phyloP scores from a whole-genome alignment of 345 rosid genomes.

The Alliaria petiolata region DNA sequence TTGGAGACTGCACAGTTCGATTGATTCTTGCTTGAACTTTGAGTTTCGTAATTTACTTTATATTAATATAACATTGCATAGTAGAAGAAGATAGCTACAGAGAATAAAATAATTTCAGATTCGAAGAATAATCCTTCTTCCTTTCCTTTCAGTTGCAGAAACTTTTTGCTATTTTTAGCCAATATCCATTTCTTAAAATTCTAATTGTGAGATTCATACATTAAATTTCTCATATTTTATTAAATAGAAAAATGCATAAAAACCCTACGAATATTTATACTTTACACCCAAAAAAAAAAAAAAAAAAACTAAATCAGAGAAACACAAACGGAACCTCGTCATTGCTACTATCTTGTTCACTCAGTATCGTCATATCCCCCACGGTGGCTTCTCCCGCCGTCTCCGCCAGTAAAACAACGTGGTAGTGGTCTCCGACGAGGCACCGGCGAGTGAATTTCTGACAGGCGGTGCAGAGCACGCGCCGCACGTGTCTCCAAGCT shows the following conservation, averaged over 20 bases:
- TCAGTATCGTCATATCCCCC: conserved; percentile 8
- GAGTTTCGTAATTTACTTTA: background rate
- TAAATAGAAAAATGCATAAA: conserved; percentile 10
- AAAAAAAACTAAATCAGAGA: conserved; percentile 40
- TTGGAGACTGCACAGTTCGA: background rate
- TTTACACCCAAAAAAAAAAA: background rate
- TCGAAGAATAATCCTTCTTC: background rate
- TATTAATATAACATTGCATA: background rate
- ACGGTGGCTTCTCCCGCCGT: background rate
- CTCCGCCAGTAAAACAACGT: conserved; percentile 24
- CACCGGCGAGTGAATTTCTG: conserved; percentile 56
- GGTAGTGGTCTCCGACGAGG: conserved; percentile 46
- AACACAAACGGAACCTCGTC: conserved; percentile 48
- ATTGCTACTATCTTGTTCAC: conserved; percentile 29
- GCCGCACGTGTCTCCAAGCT: conserved; percentile 69
- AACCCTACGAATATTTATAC: conserved; percentile 10
- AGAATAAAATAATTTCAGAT: background rate
- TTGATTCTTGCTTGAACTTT: background rate
- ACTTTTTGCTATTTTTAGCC: background rate
- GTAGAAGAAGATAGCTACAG: background rate
- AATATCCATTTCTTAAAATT: background rate
- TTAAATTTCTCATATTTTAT: background rate
- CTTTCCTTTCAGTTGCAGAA: background rate
- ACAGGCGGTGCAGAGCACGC: conserved; percentile 63
- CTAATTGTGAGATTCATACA: conserved; percentile 6